Percentiles rank a stretch among this genome's conserved stretches.
Conservation (phyloP, 2,329 filamentous ascomycete genomes). For the Exophiala calicioides region DNA sequence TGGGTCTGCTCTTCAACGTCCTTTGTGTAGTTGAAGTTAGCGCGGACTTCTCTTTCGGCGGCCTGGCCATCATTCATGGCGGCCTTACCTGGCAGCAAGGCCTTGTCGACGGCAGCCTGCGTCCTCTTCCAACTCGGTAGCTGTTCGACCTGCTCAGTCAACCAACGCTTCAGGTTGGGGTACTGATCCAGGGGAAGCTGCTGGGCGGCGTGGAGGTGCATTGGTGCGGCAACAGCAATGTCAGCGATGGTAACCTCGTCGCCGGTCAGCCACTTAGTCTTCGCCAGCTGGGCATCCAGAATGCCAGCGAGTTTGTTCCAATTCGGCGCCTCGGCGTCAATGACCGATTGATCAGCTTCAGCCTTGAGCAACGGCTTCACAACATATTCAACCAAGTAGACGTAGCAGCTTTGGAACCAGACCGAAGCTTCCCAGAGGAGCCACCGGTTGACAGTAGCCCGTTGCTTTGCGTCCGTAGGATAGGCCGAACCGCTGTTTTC, state of each 20-base stretch:
- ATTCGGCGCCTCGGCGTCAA: conserved; percentile 38
- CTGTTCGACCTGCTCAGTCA: conserved; percentile 39
- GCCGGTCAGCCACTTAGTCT: conserved; percentile 42
- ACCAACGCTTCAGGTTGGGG: conserved; percentile 41
- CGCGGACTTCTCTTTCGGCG: conserved; percentile 40
- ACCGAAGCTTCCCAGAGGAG: conserved; percentile 45
- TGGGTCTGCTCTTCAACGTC: conserved; percentile 39
- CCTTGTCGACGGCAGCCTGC: conserved; percentile 42
- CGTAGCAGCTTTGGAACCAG: conserved; percentile 46
- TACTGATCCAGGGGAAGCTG: conserved; percentile 43
- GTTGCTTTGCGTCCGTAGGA: conserved; percentile 42
- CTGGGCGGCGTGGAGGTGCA: conserved; percentile 41
- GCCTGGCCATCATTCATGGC: conserved; percentile 19
- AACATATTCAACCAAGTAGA: conserved; percentile 44
- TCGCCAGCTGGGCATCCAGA: conserved; percentile 40
- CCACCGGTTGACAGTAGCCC: conserved; percentile 44
- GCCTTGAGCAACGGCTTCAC: conserved; percentile 43
- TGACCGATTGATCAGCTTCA: conserved; percentile 39
- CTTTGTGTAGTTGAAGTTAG: conserved; percentile 51
- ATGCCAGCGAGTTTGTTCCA: conserved; percentile 41
- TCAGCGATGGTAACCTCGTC: conserved; percentile 44
- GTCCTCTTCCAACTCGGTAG: conserved; percentile 43
- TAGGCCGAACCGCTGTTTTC: conserved; percentile 39
- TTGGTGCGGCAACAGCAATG: conserved; percentile 43
- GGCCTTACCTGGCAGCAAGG: conserved; percentile 36